Conservation (phyloP, 2,329 filamentous ascomycete species). For the Massarina eburnea region DNA sequence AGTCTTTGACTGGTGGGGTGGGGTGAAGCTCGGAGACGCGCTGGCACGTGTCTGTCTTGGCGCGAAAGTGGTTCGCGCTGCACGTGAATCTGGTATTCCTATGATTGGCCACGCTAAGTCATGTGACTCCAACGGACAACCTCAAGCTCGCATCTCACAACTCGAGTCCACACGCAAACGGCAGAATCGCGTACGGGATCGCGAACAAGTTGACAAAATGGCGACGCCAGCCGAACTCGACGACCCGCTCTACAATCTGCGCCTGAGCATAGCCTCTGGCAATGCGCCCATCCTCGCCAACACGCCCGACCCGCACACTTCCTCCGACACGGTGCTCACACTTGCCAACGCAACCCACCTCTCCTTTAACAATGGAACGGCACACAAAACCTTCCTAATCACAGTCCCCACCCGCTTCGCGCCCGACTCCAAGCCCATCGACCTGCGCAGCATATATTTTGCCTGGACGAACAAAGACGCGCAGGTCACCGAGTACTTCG, state of each 20-base stretch:
- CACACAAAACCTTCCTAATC: slow-evolving; percentile 67
- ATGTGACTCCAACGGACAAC: background rate
- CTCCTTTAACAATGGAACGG: slow-evolving; percentile 65
- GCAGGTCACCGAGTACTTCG: slow-evolving; percentile 87
- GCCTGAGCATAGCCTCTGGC: slow-evolving; percentile 74
- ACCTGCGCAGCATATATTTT: slow-evolving; percentile 93
- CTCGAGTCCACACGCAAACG: too few species aligned
- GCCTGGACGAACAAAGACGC: slow-evolving; percentile 93
- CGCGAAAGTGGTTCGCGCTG: too few species aligned
- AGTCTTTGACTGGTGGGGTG: too few species aligned
- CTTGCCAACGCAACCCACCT: slow-evolving; percentile 61
- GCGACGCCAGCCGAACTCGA: slow-evolving; percentile 36
- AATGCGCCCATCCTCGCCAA: slow-evolving; percentile 73
- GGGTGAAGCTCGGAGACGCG: too few species aligned
- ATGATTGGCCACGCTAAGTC: too few species aligned
- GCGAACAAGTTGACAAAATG: too few species aligned
- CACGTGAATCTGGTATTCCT: too few species aligned
- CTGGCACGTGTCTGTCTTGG: background rate
- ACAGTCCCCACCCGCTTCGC: slow-evolving; percentile 81
- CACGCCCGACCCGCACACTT: slow-evolving; percentile 64
- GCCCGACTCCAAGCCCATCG: slow-evolving; percentile 67
- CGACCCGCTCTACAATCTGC: slow-evolving; percentile 81
- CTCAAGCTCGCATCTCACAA: too few species aligned
- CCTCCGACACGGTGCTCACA: slow-evolving; percentile 60
- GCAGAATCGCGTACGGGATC: too few species aligned